Evolutionary conservation across 441 rosid species (phyloP), one percentile per base, ranked within the genome.

Genomic region (Erodium moschatum): DNA sequence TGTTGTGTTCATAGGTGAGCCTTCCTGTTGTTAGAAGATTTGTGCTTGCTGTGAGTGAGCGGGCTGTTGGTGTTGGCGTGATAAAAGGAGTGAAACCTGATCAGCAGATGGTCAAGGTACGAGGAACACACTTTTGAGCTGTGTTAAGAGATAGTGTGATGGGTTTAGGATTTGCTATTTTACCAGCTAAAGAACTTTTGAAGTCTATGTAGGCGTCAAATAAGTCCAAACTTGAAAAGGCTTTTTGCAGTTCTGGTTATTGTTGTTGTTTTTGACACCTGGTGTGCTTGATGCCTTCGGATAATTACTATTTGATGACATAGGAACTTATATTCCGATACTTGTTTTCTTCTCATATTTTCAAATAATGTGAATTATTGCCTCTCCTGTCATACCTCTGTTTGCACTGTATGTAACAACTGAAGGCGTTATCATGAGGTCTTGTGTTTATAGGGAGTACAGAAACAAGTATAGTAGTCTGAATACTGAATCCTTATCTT

Each of bases 11-110:
- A 76, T 80, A 94, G 99, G 99, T 91, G 73, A 94, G 99, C 66
- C 97, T 94, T 74, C 97, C 97, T 29, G 99, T 94, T 67, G 99
- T 89, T 65, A 88, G 99, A 82, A 87, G 97, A 82, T 94, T 94
- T 85, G 92, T 91, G 38, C 96, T 91, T 66, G 85, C 89, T 60
- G 96, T 91, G 58, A 84, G 91, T 71, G 99, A 91, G 66, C 91
- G 85, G 77, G 97, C 94, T 56, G 90, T 94, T 78, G 99, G 99
- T 60, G 82, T 83, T 46, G 97, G 96, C 19, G 72, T 91, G 67
- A 87, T 87, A 67, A 85, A 97, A 54, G 97, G 97, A 71, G 97
- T 94, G 64, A 94, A 75, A 75, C 97, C 97, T 7, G 99, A 94
- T 84, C 97, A 91, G 77, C 97, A 94, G 64, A 73, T 94, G 78